These are phyloP conservation scores for Chimonanthus salicifolius DNA, from an alignment of 164 flowering plant genomes.

Conservation along the genomic window DNA sequence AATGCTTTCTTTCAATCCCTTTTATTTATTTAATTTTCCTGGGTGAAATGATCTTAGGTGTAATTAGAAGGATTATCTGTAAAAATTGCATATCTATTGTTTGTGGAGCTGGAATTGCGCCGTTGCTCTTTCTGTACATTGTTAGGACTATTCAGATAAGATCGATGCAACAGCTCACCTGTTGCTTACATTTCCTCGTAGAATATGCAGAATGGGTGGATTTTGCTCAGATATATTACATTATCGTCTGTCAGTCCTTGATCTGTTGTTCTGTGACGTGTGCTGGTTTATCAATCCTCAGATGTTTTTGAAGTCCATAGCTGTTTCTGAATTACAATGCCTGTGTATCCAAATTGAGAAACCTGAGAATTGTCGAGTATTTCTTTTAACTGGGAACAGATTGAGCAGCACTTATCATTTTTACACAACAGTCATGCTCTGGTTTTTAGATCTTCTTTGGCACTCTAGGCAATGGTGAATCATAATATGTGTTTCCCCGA, in stretches of 20 bases:
- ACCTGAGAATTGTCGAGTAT: not conserved
- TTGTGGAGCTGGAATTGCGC: not conserved
- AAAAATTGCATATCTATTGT: not conserved
- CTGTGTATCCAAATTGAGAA: not conserved
- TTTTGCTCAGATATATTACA: not conserved
- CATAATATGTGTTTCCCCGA: not conserved
- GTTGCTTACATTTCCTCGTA: not conserved
- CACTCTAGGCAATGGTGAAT: not conserved
- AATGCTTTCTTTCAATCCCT: not conserved
- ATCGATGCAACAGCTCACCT: not conserved
- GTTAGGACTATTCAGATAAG: not conserved
- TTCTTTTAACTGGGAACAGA: not conserved
- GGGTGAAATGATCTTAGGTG: too few relatives aligned
- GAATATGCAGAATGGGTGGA: not conserved
- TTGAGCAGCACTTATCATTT: not conserved
- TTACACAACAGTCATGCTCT: not conserved
- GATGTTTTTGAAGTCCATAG: not conserved
- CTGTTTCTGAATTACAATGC: not conserved
- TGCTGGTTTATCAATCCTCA: not conserved
- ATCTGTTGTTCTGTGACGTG: not conserved
- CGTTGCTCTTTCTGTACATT: not conserved
- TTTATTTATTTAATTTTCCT: too few relatives aligned
- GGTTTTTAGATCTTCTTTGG: not conserved
- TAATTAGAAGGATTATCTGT: not conserved
- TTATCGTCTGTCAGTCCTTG: not conserved